A percentile compares a stretch with the other conserved stretches of the same genome.
These are phyloP conservation scores for Botrytis fabae DNA, from an alignment of 2,329 filamentous ascomycete species.

Conservation along the genomic window DNA sequence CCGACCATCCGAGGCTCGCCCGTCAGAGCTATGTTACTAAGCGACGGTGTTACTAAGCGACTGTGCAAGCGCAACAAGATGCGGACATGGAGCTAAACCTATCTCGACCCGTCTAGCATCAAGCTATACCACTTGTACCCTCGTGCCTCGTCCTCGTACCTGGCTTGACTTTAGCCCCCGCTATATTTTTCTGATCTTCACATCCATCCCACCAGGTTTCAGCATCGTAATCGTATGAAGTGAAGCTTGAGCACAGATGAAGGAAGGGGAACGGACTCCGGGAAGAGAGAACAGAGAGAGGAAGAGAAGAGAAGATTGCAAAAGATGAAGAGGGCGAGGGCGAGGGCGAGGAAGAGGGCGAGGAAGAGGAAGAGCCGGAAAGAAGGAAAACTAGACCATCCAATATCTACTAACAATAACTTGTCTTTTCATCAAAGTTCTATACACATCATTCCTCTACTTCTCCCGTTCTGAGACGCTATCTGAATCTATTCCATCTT, in stretches of 20 bases:
- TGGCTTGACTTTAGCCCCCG: background rate
- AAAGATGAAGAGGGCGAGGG: background rate
- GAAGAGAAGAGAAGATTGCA: background rate
- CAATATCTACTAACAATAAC: background rate
- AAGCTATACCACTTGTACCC: background rate
- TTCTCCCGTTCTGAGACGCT: background rate
- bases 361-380: background rate
- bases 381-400: background rate
- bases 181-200: conserved; percentile 1
- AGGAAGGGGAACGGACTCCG: background rate
- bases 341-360: background rate
- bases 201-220: conserved; percentile 21
- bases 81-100: background rate
- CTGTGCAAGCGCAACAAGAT: no score
- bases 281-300: background rate
- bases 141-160: background rate
- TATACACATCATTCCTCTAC: background rate
- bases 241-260: conserved; percentile 10
- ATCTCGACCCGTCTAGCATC: background rate
- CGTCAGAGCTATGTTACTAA: no score
- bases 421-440: background rate
- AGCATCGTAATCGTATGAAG: conserved; percentile 20
- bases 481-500: background rate
- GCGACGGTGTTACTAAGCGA: no score
- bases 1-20: background rate